These are phyloP conservation scores for Botrytis sinoallii DNA, from an alignment of 2,329 filamentous ascomycete species.

Conservation along the genomic window DNA sequence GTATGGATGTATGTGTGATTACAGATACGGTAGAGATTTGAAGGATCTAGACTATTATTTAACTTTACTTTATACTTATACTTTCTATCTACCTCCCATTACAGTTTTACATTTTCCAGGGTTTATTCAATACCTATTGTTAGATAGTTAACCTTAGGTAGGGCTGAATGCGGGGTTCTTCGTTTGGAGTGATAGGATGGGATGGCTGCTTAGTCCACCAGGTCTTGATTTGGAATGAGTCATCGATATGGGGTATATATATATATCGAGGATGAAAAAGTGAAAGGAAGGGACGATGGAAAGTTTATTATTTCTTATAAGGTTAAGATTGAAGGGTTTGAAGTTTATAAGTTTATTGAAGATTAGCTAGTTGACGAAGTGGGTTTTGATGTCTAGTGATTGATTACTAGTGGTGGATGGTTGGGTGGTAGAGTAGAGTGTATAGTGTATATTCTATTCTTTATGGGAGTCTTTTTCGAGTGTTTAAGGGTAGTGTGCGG, in stretches of 20 bases:
- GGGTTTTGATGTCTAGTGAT: neutral
- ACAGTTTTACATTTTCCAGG: neutral
- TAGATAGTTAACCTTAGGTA: neutral
- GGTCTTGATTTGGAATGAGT: neutral
- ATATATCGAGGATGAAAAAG: neutral
- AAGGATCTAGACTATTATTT: too few relatives aligned
- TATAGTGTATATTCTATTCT: neutral
- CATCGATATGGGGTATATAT: neutral
- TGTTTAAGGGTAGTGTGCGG: neutral
- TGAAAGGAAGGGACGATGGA: neutral
- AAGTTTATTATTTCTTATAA: neutral
- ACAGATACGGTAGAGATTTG: too few relatives aligned
- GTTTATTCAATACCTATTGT: too few relatives aligned
- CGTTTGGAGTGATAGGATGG: neutral
- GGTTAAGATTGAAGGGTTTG: neutral
- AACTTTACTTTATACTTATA: neutral
- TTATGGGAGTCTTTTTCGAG: neutral
- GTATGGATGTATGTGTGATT: too few relatives aligned
- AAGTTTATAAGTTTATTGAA: neutral
- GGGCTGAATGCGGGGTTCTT: constrained; percentile 1
- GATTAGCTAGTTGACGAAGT: neutral
- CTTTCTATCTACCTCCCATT: neutral
- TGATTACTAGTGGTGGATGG: neutral
- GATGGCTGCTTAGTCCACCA: too few relatives aligned
- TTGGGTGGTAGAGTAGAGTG: neutral